Base-by-base conservation (phyloP, 2,329 filamentous ascomycete genomes). In the Paraphaeosphaeria minitans region DNA sequence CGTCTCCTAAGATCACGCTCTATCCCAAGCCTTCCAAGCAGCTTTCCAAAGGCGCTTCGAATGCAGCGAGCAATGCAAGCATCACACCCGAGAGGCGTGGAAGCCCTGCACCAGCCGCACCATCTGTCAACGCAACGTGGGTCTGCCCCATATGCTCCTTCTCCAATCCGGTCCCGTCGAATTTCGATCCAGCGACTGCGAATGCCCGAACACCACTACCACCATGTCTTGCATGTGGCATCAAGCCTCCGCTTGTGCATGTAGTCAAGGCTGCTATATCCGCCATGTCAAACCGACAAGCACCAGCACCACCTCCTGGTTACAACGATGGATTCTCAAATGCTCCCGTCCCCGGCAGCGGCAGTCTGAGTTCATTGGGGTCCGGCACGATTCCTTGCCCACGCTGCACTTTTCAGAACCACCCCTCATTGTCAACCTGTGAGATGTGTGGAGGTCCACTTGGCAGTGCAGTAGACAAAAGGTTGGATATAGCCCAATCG, bases 81-180 rank as follows among this genome's bases (percentile, higher is more conserved):
- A 64, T 62, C n/a, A 72, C 73, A 12, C 71, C 72, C 13, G 70
- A 74, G 64, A 45, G 71, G 66, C 78, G 58, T 64, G 76, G 50
- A 56, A 77, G 65, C 68, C 77, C 60, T 65, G 77, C 79, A 50
- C 75, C 83, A 16, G 80, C 84, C n/a, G 72, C 78, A 1, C 78
- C 83, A 14, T 75, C 81, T 14, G 84, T 82, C 70, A 85, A 83
- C 59, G 92, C 91, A 6, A 97, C 93, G 4, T 98, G 94, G 94
- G 89, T 98, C 21, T 98, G 94, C 79, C 90, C 91, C 1, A 98
- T 98, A 70, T 98, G 94, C 82, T 94, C 91, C 66, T 96, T 96
- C 73, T 94, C 93, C 10, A 98, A 98, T 70, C 89, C 92, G 0
- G 88, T 97, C 1, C 93, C 95, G 0, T 91, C 91, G 39, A 97